phyloP scores from a whole-genome alignment of 805 yeast genomes.

The Komagataella pastoris region DNA sequence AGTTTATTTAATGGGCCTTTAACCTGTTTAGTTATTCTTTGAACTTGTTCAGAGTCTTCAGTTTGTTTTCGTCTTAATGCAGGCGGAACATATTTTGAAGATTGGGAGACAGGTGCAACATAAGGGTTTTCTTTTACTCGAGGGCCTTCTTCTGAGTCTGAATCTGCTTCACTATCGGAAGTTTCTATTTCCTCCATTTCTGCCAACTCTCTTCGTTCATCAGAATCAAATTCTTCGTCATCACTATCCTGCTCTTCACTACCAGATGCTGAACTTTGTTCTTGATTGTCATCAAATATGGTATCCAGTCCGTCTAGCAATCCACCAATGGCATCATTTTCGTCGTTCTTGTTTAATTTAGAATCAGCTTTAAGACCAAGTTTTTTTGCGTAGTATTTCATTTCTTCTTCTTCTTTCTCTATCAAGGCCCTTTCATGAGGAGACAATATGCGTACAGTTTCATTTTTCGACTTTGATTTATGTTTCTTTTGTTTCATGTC shows the following conservation, averaged over 20 bases:
- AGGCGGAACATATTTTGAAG: constrained; percentile 68
- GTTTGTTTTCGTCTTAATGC: constrained; percentile 50
- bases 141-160: constrained; percentile 14
- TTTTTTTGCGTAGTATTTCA: constrained; percentile 71
- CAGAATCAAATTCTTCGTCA: constrained; percentile 16
- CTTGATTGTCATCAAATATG: constrained; percentile 19
- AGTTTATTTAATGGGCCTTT: constrained; percentile 80
- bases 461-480: constrained; percentile 4
- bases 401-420: constrained; percentile 61
- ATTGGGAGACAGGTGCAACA: constrained; percentile 38
- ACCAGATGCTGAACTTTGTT: background rate
- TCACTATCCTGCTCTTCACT: constrained; percentile 5
- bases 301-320: constrained; percentile 62
- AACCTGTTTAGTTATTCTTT: constrained; percentile 44
- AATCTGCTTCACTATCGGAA: constrained; percentile 11
- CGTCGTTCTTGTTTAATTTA: constrained; percentile 35
- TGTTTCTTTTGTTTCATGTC: constrained; percentile 7
- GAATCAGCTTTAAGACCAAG: constrained; percentile 53
- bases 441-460: constrained; percentile 12
- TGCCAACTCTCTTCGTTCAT: constrained; percentile 14
- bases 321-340: constrained; percentile 74
- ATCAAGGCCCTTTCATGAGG: constrained; percentile 35
- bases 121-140: constrained; percentile 59
- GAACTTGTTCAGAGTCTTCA: constrained; percentile 22
- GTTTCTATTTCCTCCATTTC: constrained; percentile 19